These are phyloP conservation scores for Ilyonectria destructans DNA, from an alignment of 2,329 filamentous ascomycete species.

Conservation along the genomic window DNA sequence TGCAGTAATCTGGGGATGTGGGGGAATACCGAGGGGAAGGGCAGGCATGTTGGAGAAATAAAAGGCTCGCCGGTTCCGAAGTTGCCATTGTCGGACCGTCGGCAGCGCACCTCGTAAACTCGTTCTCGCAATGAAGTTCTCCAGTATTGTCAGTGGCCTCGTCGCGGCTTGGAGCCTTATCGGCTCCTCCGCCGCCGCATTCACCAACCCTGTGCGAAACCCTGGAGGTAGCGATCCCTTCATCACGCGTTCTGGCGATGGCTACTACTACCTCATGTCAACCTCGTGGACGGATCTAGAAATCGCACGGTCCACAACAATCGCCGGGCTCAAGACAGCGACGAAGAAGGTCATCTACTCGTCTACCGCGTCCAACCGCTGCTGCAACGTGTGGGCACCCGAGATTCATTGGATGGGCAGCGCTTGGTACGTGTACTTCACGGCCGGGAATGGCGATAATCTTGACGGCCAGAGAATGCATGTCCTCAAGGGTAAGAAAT, in stretches of 20 bases:
- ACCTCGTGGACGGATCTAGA: constrained; percentile 70
- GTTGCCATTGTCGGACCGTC: neutral
- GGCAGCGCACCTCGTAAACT: neutral
- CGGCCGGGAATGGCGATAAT: constrained; percentile 61
- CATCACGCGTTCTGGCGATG: constrained; percentile 63
- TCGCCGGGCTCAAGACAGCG: constrained; percentile 68
- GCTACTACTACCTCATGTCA: constrained; percentile 70
- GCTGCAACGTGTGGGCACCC: constrained; percentile 72
- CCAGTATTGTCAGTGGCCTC: constrained; percentile 13
- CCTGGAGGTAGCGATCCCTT: constrained; percentile 68
- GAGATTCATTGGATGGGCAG: constrained; percentile 66
- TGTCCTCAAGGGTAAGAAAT: constrained; percentile 62
- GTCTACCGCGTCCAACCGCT: constrained; percentile 61
- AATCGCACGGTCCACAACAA: constrained; percentile 66
- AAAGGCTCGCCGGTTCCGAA: neutral
- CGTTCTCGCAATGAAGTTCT: constrained; percentile 25
- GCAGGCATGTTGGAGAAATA: neutral
- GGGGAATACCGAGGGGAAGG: neutral
- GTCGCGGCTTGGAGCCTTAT: constrained; percentile 14
- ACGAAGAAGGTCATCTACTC: constrained; percentile 66
- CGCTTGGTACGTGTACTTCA: constrained; percentile 70
- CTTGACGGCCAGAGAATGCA: constrained; percentile 67
- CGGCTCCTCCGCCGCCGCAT: constrained; percentile 52
- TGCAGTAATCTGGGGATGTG: constrained; percentile 16
- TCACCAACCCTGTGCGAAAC: constrained; percentile 66